Evolutionary conservation across 2,329 filamentous ascomycete genomes (phyloP).

Genomic region (Metarhizium brunneum): DNA sequence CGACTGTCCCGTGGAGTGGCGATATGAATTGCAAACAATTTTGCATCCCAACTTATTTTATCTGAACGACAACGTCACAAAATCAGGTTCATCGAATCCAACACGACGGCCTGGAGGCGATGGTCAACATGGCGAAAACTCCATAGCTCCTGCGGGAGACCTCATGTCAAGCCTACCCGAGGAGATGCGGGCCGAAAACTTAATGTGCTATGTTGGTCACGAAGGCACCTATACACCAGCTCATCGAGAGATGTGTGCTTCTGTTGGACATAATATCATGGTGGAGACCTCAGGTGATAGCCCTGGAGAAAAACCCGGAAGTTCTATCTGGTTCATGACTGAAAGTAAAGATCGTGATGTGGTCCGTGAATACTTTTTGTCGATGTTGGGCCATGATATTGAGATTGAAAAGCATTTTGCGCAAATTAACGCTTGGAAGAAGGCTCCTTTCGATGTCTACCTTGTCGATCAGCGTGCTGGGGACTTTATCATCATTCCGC

Average conservation of each 20-base stretch:
- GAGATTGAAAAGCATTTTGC: slow-evolving; percentile 97
- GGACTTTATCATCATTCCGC: slow-evolving; percentile 89
- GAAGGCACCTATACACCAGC: slow-evolving; percentile 95
- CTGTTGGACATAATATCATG: slow-evolving; percentile 96
- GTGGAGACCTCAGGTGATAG: slow-evolving; percentile 73
- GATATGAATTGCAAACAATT: slow-evolving; percentile 64
- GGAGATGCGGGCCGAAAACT: slow-evolving; percentile 85
- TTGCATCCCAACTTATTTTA: slow-evolving; percentile 84
- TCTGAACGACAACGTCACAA: slow-evolving; percentile 67
- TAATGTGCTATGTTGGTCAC: slow-evolving; percentile 98
- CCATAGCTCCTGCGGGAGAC: slow-evolving; percentile 69
- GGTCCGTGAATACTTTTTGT: slow-evolving; percentile 89
- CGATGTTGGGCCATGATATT: slow-evolving; percentile 88
- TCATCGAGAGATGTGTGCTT: slow-evolving; percentile 96
- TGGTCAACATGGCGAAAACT: slow-evolving; percentile 34
- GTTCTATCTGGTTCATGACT: slow-evolving; percentile 98
- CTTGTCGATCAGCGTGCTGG: slow-evolving; percentile 84
- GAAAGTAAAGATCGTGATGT: slow-evolving; percentile 85
- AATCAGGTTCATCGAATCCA: slow-evolving; percentile 8
- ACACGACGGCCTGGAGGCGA: slow-evolving; percentile 16
- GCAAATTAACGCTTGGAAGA: slow-evolving; percentile 90
- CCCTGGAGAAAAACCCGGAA: slow-evolving; percentile 71
- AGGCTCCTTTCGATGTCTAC: slow-evolving; percentile 86
- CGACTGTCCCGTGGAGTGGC: slow-evolving; percentile 85
- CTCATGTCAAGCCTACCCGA: slow-evolving; percentile 86